A percentile compares a stretch with the other conserved stretches of the same genome.
These are phyloP conservation scores for Daldinia loculata DNA, from an alignment of 495 filamentous ascomycete genomes.

Conservation along the genomic window DNA sequence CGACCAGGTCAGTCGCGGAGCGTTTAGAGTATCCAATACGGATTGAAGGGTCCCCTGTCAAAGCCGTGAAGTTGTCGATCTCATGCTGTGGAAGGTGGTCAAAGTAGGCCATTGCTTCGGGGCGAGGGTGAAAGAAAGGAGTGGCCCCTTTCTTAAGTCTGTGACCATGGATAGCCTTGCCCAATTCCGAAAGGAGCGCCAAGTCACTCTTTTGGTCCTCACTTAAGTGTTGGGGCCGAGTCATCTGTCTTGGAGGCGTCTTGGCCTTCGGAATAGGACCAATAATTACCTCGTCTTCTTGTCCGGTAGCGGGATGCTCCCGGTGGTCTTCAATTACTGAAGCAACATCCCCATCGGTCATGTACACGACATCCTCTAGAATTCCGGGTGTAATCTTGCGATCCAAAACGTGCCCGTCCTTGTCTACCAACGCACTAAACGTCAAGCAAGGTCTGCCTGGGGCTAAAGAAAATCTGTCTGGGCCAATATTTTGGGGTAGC, in stretches of 20 bases:
- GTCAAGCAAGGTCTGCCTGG: slow-evolving; percentile 75
- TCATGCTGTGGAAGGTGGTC: slow-evolving; percentile 31
- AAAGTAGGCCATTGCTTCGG: slow-evolving; percentile 48
- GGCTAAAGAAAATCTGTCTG: slow-evolving; percentile 73
- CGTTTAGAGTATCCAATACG: slow-evolving; percentile 43
- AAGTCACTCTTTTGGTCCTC: slow-evolving; percentile 46
- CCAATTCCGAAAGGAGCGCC: slow-evolving; percentile 47
- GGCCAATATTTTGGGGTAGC: slow-evolving; percentile 68
- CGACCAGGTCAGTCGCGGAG: slow-evolving; percentile 47
- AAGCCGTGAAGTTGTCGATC: slow-evolving; percentile 32
- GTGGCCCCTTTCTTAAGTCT: slow-evolving; percentile 52
- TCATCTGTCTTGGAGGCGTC: slow-evolving; percentile 47
- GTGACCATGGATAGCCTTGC: slow-evolving; percentile 44
- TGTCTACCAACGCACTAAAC: slow-evolving; percentile 76
- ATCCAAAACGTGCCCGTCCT: slow-evolving; percentile 72
- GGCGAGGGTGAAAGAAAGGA: slow-evolving; percentile 47
- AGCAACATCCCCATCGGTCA: slow-evolving; percentile 70
- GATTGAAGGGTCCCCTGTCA: slow-evolving; percentile 54
- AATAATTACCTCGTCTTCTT: slow-evolving; percentile 29
- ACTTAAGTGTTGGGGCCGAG: slow-evolving; percentile 45
- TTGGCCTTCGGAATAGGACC: slow-evolving; percentile 45
- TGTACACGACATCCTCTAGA: slow-evolving; percentile 73
- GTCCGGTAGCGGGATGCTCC: slow-evolving; percentile 24
- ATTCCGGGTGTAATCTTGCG: slow-evolving; percentile 74
- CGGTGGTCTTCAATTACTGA: slow-evolving; percentile 53